These are phyloP conservation scores for Metschnikowia koreensis DNA, from an alignment of 805 yeast genomes.

Conservation along the genomic window DNA sequence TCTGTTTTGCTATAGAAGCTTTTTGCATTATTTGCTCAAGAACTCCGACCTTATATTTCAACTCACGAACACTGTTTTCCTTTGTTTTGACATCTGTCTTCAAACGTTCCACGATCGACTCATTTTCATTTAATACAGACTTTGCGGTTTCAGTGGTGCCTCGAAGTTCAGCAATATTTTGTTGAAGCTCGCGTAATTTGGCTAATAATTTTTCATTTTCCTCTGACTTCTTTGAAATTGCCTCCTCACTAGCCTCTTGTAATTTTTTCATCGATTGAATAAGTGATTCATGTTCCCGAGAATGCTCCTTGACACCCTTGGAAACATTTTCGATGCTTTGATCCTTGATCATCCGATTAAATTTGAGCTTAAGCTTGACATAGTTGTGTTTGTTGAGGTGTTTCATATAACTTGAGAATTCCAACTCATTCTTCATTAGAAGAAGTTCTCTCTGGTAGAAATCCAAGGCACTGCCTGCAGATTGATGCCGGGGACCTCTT, in stretches of 20 bases:
- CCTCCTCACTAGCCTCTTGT: slow-evolving; percentile 13
- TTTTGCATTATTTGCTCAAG: neutral
- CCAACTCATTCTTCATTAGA: slow-evolving; percentile 57
- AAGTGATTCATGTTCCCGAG: neutral
- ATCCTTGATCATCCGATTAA: slow-evolving; percentile 9
- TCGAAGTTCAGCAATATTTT: neutral
- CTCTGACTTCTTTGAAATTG: slow-evolving; percentile 1
- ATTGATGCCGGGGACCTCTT: neutral
- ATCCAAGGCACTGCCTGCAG: slow-evolving; percentile 29
- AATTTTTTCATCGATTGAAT: slow-evolving; percentile 8
- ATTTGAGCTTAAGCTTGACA: slow-evolving; percentile 14
- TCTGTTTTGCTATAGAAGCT: neutral
- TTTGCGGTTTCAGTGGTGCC: neutral
- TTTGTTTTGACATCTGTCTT: slow-evolving; percentile 14
- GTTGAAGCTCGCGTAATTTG: slow-evolving; percentile 8
- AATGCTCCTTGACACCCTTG: neutral
- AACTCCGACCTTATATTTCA: neutral
- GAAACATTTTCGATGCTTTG: neutral
- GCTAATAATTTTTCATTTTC: slow-evolving; percentile 13
- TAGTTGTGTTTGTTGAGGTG: slow-evolving; percentile 30
- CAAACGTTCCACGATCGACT: slow-evolving; percentile 21
- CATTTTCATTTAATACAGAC: slow-evolving; percentile 11
- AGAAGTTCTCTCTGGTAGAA: slow-evolving; percentile 59
- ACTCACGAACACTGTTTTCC: slow-evolving; percentile 2
- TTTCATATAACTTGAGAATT: slow-evolving; percentile 54